These are phyloP conservation scores for Chalaropsis ovoidea DNA, from an alignment of 2,329 filamentous ascomycete genomes.

Conservation along the genomic window DNA sequence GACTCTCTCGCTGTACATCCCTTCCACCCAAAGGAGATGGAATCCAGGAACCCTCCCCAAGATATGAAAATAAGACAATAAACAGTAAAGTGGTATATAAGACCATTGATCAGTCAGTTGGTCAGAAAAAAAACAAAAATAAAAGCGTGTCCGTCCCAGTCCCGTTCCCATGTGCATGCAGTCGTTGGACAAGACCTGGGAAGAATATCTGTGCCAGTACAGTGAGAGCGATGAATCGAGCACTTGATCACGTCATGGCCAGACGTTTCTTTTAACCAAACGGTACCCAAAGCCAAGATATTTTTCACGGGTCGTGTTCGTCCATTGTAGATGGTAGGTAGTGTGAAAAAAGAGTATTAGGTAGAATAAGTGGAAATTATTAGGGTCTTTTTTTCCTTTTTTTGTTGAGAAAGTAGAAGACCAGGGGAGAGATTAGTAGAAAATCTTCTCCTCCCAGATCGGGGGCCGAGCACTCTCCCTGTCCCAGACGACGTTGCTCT, in stretches of 20 bases:
- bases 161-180: neutral
- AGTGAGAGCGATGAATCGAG: neutral
- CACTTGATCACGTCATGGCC: neutral
- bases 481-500: slow-evolving; percentile 41
- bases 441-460: slow-evolving; percentile 39
- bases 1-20: neutral
- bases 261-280: neutral
- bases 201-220: neutral
- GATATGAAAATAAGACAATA: slow-evolving; percentile 8
- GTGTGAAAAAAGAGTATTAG: slow-evolving; percentile 13
- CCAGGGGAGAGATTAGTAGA: slow-evolving; percentile 33
- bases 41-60: neutral
- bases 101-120: neutral
- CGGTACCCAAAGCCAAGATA: neutral
- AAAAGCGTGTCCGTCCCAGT: neutral
- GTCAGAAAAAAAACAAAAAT: neutral
- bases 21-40: neutral
- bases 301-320: neutral
- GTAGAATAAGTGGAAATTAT: neutral
- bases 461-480: slow-evolving; percentile 36
- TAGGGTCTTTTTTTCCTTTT: neutral
- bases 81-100: slow-evolving; percentile 15
- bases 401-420: neutral
- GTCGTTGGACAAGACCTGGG: neutral
- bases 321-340: neutral